Evolutionary conservation across 306 rosid species (phyloP).

Genomic region (Prunus mongolica): DNA sequence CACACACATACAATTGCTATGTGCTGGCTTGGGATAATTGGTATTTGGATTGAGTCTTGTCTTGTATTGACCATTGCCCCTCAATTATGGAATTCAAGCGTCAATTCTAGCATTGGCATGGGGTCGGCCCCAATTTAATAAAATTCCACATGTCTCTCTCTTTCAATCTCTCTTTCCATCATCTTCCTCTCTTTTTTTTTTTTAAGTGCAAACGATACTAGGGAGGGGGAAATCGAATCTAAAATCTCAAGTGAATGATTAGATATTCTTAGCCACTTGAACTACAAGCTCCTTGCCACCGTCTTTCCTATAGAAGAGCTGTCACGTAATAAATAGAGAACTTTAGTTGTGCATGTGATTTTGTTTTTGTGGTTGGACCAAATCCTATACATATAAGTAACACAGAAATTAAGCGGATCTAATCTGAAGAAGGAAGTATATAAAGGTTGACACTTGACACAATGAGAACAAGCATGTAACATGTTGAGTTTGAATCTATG

Average conservation of each 20-base stretch:
- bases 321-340: not conserved
- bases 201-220: no score
- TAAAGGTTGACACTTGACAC: not conserved
- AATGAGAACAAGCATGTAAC: not conserved
- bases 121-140: not conserved
- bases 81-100: not conserved
- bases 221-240: no score
- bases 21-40: conserved; percentile 1
- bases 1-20: not conserved
- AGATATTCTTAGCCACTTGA: no score
- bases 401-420: not conserved
- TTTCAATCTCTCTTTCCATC: not conserved
- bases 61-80: not conserved
- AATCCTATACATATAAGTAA: not conserved
- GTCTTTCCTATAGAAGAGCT: not conserved
- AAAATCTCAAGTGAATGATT: no score
- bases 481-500: not conserved
- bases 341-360: conserved; percentile 1
- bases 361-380: not conserved
- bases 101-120: not conserved
- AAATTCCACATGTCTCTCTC: not conserved
- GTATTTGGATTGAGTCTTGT: not conserved
- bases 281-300: no score
- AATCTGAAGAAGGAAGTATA: not conserved
- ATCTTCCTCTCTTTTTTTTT: no score